Evolutionary conservation across 768 basidiomycete species (phyloP), one percentile per base, ranked within the genome.

Genomic region (Boletus subparvulus): DNA sequence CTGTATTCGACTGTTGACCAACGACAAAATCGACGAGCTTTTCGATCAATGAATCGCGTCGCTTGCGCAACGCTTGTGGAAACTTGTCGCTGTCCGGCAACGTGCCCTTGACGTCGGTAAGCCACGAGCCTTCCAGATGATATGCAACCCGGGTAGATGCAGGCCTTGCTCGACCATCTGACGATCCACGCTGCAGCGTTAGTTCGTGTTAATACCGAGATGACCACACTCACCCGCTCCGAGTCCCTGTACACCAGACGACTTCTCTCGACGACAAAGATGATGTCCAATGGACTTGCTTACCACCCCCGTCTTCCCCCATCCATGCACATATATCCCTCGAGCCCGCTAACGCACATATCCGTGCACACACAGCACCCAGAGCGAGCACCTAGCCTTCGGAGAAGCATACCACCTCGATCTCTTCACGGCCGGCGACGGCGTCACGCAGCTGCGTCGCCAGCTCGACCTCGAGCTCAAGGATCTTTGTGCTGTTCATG

Each of bases 191-290:
- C 16, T 1, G n/a, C n/a, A 48, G 9, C 30, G 24, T 65, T 3
- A 40, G 52, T 36, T 30, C 19, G 5, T 6, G 47, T 39, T 30
- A 40, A 41, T 33, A 10, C 30, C 17, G 21, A 21, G 21, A 21
- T 21, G 21, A 21, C 21, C 21, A 14, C 19, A 73, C 88, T 62
- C 61, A 97, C 97, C 74, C 76, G 75, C 65, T 90, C 90, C 68
- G 98, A 97, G 63, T 93, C 92, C 67, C 87, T 90, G 70, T 94
- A 93, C 2, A 96, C 96, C 19, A 97, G 76, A 55, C 87, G 78
- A 2, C 94, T 95, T 45, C 97, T 78, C 55, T 93, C 90, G 1
- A 87, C 87, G 24, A 98, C 90, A 60, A 80, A 85, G 35, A 96
- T 65, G 45, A 98, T 92, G 63, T 95, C 90, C 91, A 92, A 94